phyloP scores from a whole-genome alignment of 73 alveolate species.

The Paramecium tetraurelia region DNA sequence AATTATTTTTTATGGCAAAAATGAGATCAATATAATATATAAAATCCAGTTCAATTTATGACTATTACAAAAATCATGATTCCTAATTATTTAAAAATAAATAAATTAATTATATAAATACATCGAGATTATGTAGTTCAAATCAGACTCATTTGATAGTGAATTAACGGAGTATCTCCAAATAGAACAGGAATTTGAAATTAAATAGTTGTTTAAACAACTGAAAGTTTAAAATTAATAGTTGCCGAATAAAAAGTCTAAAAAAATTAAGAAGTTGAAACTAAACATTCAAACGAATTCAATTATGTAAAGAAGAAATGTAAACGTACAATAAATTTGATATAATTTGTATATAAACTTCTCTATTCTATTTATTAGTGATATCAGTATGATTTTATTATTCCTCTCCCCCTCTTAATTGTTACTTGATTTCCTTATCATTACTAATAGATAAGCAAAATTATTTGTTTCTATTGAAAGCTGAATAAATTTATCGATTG shows the following conservation, averaged over 20 bases:
- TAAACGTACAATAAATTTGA: not conserved
- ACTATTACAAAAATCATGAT: not conserved
- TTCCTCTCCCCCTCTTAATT: not conserved
- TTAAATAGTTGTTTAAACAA: not conserved
- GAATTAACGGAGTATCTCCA: not conserved
- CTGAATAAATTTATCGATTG: not conserved
- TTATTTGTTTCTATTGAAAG: not conserved
- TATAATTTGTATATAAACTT: not conserved
- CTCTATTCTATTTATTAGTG: not conserved
- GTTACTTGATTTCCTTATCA: not conserved
- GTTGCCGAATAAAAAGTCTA: not conserved
- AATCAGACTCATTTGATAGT: not conserved
- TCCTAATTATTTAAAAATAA: not conserved
- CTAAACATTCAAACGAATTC: not conserved
- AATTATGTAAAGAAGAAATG: not conserved
- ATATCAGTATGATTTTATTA: not conserved
- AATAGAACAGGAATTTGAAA: not conserved
- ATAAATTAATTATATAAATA: not conserved
- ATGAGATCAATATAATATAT: not conserved
- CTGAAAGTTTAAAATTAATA: not conserved
- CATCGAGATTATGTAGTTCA: not conserved
- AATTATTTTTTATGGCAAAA: not conserved
- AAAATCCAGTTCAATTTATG: not conserved
- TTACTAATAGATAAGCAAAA: not conserved
- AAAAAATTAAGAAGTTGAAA: not conserved